Conservation (phyloP, 2,329 filamentous ascomycete species). For the Paecilomyces sp. region DNA sequence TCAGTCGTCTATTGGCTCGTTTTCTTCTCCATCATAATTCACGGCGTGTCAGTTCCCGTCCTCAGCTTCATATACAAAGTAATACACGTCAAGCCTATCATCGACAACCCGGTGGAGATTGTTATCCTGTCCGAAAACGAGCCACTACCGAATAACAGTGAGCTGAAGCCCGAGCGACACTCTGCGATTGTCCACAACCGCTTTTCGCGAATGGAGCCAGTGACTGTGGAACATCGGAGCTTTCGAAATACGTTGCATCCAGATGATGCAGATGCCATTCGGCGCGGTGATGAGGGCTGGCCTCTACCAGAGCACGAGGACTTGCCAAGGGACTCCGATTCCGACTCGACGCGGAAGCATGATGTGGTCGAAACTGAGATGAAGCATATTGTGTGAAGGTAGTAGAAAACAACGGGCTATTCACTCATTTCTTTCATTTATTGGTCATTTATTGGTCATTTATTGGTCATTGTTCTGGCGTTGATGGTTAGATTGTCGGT, state of each 20-base stretch:
- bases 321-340: not conserved
- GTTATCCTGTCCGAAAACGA: slow-evolving; percentile 26
- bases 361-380: not conserved
- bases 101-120: slow-evolving; percentile 27
- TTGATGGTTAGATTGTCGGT: not conserved
- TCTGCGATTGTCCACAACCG: slow-evolving; percentile 29
- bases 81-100: slow-evolving; percentile 21
- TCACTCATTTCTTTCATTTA: not conserved
- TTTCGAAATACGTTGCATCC: slow-evolving; percentile 1
- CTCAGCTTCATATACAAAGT: slow-evolving; percentile 25
- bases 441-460: not conserved
- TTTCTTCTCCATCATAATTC: slow-evolving; percentile 32
- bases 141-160: slow-evolving; percentile 27
- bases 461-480: not conserved
- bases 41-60: slow-evolving; percentile 31
- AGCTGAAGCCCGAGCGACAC: slow-evolving; percentile 16
- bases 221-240: not conserved
- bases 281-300: slow-evolving; percentile 6
- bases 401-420: not conserved
- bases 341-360: not conserved
- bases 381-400: slow-evolving; percentile 2
- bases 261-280: slow-evolving; percentile 7
- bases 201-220: slow-evolving; percentile 17
- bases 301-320: not conserved
- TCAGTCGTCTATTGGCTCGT: slow-evolving; percentile 42